Base-by-base conservation (phyloP, 108 stramenopile genomes). In the Schizochytrium sp. region DNA sequence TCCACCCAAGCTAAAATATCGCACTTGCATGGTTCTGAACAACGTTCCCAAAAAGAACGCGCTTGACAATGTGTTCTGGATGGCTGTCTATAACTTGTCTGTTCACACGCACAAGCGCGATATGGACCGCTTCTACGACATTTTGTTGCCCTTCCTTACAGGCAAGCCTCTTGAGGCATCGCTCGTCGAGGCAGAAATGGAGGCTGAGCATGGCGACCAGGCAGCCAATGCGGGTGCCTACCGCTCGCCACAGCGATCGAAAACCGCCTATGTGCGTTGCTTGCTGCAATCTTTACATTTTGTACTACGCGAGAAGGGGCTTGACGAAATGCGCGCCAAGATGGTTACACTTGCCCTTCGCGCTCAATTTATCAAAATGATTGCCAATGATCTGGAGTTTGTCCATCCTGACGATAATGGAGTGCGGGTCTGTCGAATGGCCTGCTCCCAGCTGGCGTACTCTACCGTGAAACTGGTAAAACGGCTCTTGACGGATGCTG, bases 61-160 rank as follows among this genome's bases (percentile, higher is more conserved):
- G 8, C 88, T 89, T 47, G 90, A 90, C 73, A 88, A 90, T 61
- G 90, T 90, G 46, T 90, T 90, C 58, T 90, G 90, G 90, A 55
- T 76, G 72, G 90, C 90, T 57, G 49, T 57, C 19, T 90, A 90
- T 59, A 90, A 90, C 58, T 64, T 90, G 90, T 7, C 69, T 19
- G 61, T 90, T 45, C 61, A 58, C 19, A 73, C 0, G 12, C 90
- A 90, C 73, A 28, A 53, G n/a, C 87, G 90, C 47, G 90, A 90
- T 55, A 90, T 72, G 28, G 49, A 72, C 38, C 41, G 72, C 19
- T 90, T 90, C 88, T 90, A 90, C 55, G 90, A 90, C 73, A 45
- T 90, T 5, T 47, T 90, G 19, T 41, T 90, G 10, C 90, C 90
- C 47, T 90, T 90, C 55, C 69, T 90, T 12, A 90, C 90, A 72